These are phyloP conservation scores for Paramecium sexaurelia DNA, from an alignment of 73 alveolate species.

Conservation along the genomic window DNA sequence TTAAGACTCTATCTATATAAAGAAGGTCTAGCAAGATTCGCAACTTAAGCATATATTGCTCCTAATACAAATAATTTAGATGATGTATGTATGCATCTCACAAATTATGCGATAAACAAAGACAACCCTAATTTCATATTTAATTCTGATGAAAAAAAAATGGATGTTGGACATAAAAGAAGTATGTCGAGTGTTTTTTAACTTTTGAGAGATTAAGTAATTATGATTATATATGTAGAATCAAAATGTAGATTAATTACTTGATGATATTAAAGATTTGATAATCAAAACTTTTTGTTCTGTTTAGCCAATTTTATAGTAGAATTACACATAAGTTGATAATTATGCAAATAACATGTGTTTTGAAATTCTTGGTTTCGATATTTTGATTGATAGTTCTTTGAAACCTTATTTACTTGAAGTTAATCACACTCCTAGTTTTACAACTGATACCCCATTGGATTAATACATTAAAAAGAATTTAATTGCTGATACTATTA, in stretches of 20 bases:
- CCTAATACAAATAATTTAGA: constrained; percentile 80
- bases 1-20: constrained; percentile 88
- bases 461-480: constrained; percentile 80
- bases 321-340: constrained; percentile 77
- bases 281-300: constrained; percentile 86
- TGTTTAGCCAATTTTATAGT: constrained; percentile 78
- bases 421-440: constrained; percentile 92
- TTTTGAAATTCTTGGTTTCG: constrained; percentile 93
- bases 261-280: constrained; percentile 83
- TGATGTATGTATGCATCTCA: constrained; percentile 87
- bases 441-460: constrained; percentile 83
- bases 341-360: constrained; percentile 82
- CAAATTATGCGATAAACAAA: constrained; percentile 91
- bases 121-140: constrained; percentile 77
- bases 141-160: constrained; percentile 79
- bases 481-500: constrained; percentile 74
- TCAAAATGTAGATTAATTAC: constrained; percentile 66
- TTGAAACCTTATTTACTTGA: constrained; percentile 89
- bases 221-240: constrained; percentile 50
- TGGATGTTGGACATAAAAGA: constrained; percentile 89
- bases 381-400: constrained; percentile 82
- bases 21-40: constrained; percentile 97
- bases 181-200: constrained; percentile 65
- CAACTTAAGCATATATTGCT: constrained; percentile 89
- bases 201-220: neutral